Base-by-base conservation (phyloP, 768 basidiomycete species). In the Postia placenta region DNA sequence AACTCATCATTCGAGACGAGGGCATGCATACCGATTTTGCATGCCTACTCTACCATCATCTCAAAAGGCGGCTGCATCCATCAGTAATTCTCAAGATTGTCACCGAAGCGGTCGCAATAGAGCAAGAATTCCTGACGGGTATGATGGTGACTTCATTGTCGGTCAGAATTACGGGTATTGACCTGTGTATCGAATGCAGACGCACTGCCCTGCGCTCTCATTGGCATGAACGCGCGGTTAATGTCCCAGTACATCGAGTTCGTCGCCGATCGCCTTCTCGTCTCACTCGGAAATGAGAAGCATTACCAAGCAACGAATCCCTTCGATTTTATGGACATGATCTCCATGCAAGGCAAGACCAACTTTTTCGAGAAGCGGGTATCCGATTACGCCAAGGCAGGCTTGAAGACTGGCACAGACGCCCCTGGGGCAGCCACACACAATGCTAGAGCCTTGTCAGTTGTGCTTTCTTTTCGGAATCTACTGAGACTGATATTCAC, bases 351-450 rank as follows among this genome's bases (percentile, higher is more conserved):
- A 69, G 94, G 94, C 54, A 98, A 98, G 74, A 91, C 93, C 35
- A 93, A 96, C 69, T 96, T 96, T 67, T 96, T 94, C 64, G 92
- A 95, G 71, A 93, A 94, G 69, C 79, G 93, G 1, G 94, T 96
- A 3, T 92, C 90, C 2, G 87, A 89, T 17, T 89, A 89, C 58
- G 74, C 81, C 14, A 86, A 79, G 59, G 85, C 87, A 7, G 73
- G 78, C 43, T 73, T 87, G 48, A 76, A 76, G 42, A 47, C 54
- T 20, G 42, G 44, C 4, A 36, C 27, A 5, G 19, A 55, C 17
- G 43, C 25, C 2, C 28, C 53, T 6, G 38, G 45, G 14, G 50
- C 52, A 1, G 33, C 45, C 0, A 28, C 47, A 22, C 24, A 49
- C 39, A 42, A 42, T 41, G 17, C 53, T 42, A 20, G 63, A 49